Evolutionary conservation across 768 basidiomycete genomes (phyloP).

Genomic region (Mrakia frigida): DNA sequence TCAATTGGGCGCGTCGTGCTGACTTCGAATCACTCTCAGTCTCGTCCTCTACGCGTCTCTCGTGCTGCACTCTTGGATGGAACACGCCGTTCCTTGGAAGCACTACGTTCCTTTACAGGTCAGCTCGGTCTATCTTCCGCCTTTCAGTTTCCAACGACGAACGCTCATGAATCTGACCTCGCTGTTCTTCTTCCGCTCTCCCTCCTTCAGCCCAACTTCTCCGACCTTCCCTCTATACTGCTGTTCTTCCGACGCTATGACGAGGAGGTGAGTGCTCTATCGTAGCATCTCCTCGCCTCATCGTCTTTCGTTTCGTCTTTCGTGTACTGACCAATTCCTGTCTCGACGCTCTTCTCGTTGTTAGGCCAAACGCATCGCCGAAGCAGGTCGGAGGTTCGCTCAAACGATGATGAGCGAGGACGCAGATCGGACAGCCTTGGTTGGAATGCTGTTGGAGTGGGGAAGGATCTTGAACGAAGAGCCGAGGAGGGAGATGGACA

Average conservation of each 20-base stretch:
- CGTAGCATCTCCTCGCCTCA: too few species aligned
- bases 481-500: slow-evolving; percentile 1
- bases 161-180: too few species aligned
- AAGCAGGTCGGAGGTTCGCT: not conserved
- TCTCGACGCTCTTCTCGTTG: too few species aligned
- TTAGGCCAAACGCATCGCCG: not conserved
- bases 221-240: too few species aligned
- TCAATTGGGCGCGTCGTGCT: not conserved
- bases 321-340: too few species aligned
- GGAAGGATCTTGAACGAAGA: not conserved
- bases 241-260: too few species aligned
- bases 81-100: not conserved
- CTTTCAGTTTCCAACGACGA: too few species aligned
- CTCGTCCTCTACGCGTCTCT: not conserved
- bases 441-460: not conserved
- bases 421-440: not conserved
- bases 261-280: too few species aligned
- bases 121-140: not conserved
- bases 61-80: not conserved
- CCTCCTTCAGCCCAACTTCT: too few species aligned
- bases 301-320: too few species aligned
- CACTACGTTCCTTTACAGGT: not conserved
- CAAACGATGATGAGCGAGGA: not conserved
- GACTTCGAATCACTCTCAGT: not conserved
- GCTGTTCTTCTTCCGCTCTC: too few species aligned